Evolutionary conservation across 768 basidiomycete genomes (phyloP), one percentile per base, ranked within the genome.

Genomic region (Strobilomyces dryophilus): DNA sequence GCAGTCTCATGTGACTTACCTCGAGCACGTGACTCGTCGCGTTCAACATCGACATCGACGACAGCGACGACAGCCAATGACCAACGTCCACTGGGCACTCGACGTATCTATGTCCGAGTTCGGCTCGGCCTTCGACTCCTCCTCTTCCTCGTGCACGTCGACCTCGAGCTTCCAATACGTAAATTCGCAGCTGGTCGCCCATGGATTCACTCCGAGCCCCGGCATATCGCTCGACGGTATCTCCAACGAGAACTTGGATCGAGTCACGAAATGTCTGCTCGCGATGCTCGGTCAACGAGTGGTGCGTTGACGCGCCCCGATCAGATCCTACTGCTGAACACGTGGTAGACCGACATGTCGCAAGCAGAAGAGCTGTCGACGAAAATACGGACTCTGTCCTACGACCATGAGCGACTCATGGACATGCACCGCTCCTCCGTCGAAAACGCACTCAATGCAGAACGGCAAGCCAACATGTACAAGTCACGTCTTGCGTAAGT

Each of bases 121-220:
- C 47, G 71, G 68, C 32, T 81, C 80, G 18, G 72, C 78, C 8
- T 71, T 71, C 41, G 73, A 74, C 49, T 71, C 76, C 21, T 67
- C 74, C 20, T 78, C 80, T 6, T 68, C 76, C 5, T 76, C 76
- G 1, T 71, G 76, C 42, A 67, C 75, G 27, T 80, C 81, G 8
- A 71, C 74, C 1, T 86, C 86, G 4, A 86, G 79, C 53, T 66
- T 90, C 24, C 84, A 90, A 52, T 92, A 88, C 63, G 77, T 92
- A 63, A 93, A 92, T 63, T 74, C 85, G 18, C 92, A 94, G 59
- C 79, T 94, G 7, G 70, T 89, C 45, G 85, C 91, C 3, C 91
- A 93, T 71, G 92, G 92, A 8, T 93, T 88, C 59, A 70, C 79
- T 1, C 62, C 79, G 10, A 62, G 76, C 1, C 82, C 84, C 0